Evolutionary conservation across 2,329 filamentous ascomycete genomes (phyloP), one percentile per base, ranked within the genome.

Genomic region (Sarocladium oryzae): DNA sequence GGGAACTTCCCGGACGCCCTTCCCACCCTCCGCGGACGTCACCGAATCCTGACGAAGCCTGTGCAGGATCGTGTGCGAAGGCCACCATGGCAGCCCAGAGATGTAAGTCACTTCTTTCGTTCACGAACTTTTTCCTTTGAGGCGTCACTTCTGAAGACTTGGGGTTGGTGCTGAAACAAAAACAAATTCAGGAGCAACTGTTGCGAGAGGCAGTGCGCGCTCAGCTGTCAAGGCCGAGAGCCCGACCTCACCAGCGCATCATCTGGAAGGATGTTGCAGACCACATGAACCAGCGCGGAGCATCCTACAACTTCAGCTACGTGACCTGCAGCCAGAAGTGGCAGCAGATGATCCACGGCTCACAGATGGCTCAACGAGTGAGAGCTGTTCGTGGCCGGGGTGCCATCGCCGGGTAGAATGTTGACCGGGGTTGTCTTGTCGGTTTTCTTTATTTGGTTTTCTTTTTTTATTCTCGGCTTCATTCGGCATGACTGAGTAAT

Each of bases 21-120:
- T 66, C 86, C 85, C 10, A 90, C 87, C 1, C 71, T 91, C 33
- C 76, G 87, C 13, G 87, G 87, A 0, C 76, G 85, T 0, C 82
- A 78, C 57, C 73, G 86, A 4, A 80, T 76, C 2, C 64, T 89
- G 58, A 87, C 80, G 7, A 88, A 88, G 68, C 66, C 68, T 11
- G 80, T 80, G 57, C 71, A 76, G 30, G 73, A 80, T 52, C 72
- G 86, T 5, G 78, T 87, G 2, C 73, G 87, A 7, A 82, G 79
- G 63, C 86, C 86, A 0, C 66, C 75, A 52, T 90, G 86, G 85
- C 72, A 64, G 1, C 68, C 71, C 0, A 66, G 69, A 2, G 85
- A 90, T 67, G 40, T 46, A 16, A 28, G 20, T 15, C n/a, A n/a
- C n/a, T n/a, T n/a, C n/a, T n/a, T n/a, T n/a, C n/a, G n/a, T n/a